Evolutionary conservation across 768 basidiomycete species (phyloP).

Genomic region (Boletus pseudopeckii): DNA sequence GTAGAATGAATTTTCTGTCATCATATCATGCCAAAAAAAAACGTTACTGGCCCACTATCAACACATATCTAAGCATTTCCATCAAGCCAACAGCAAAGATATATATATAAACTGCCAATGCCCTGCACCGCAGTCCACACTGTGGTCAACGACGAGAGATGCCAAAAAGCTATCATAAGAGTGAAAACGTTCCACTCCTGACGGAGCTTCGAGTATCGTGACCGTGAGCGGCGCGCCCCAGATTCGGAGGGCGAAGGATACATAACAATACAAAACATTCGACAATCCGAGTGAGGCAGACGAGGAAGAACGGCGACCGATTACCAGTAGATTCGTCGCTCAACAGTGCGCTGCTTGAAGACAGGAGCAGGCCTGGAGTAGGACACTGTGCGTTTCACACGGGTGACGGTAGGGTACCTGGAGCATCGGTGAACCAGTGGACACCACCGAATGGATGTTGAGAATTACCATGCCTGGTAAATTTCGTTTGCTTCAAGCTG

Average conservation of each 20-base stretch:
- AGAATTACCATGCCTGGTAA: constrained; percentile 61
- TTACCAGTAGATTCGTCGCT: constrained; percentile 78
- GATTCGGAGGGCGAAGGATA: constrained; percentile 14
- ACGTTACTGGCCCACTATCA: constrained; percentile 11
- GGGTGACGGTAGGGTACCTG: constrained; percentile 78
- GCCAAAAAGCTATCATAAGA: constrained; percentile 16
- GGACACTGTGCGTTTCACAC: constrained; percentile 69
- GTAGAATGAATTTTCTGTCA: constrained; percentile 8
- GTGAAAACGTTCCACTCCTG: constrained; percentile 31
- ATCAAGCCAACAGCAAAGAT: constrained; percentile 1
- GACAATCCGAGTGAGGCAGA: constrained; percentile 13
- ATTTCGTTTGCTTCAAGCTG: constrained; percentile 69
- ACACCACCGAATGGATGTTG: background rate
- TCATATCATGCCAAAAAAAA: constrained; percentile 8
- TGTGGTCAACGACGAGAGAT: constrained; percentile 11
- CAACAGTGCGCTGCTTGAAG: constrained; percentile 54
- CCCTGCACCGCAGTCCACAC: constrained; percentile 20
- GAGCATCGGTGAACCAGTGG: constrained; percentile 2
- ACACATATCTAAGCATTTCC: constrained; percentile 20
- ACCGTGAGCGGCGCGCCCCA: constrained; percentile 22
- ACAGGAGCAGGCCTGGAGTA: constrained; percentile 47
- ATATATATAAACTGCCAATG: constrained; percentile 8
- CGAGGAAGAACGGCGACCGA: background rate
- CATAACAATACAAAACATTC: constrained; percentile 34
- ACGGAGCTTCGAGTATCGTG: constrained; percentile 52